A percentile compares a stretch with the other conserved stretches of the same genome.
These are phyloP conservation scores for Triticum monococcum DNA, from an alignment of 176 grass and related monocot genomes.

Conservation along the genomic window DNA sequence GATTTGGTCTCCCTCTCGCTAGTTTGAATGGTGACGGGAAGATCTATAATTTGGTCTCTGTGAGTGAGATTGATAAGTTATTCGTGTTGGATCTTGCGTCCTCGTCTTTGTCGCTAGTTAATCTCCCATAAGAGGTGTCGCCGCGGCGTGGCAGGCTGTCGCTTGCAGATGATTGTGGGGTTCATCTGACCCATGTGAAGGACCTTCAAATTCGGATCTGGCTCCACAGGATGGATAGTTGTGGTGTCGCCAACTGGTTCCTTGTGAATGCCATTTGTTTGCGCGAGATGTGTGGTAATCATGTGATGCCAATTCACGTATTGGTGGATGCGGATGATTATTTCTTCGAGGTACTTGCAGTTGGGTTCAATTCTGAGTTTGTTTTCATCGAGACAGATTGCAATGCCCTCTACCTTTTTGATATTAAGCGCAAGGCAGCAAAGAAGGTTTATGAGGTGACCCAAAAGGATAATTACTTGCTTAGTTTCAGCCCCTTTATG, in stretches of 20 bases:
- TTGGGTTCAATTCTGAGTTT: background rate
- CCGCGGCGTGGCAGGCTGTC: too few relatives aligned
- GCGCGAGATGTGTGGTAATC: too few relatives aligned
- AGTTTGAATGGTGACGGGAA: background rate
- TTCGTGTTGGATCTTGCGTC: slow-evolving; percentile 1
- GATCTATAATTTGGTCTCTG: slow-evolving; percentile 2
- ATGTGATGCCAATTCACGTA: too few relatives aligned
- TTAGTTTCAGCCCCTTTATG: background rate
- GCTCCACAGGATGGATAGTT: too few relatives aligned
- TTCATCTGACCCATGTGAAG: too few relatives aligned
- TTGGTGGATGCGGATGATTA: background rate
- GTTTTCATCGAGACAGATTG: background rate
- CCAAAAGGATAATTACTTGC: background rate
- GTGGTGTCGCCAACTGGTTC: too few relatives aligned
- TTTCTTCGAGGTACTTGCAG: background rate
- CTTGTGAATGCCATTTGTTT: too few relatives aligned
- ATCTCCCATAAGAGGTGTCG: background rate
- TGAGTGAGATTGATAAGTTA: background rate
- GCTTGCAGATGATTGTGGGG: too few relatives aligned
- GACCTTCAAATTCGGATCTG: background rate
- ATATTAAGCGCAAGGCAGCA: background rate
- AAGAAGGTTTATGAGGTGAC: background rate
- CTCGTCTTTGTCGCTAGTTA: background rate
- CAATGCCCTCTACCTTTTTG: background rate
- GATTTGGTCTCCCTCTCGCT: too few relatives aligned